phyloP scores from a whole-genome alignment of 169 alveolate genomes.

The Eimeria sp. region DNA sequence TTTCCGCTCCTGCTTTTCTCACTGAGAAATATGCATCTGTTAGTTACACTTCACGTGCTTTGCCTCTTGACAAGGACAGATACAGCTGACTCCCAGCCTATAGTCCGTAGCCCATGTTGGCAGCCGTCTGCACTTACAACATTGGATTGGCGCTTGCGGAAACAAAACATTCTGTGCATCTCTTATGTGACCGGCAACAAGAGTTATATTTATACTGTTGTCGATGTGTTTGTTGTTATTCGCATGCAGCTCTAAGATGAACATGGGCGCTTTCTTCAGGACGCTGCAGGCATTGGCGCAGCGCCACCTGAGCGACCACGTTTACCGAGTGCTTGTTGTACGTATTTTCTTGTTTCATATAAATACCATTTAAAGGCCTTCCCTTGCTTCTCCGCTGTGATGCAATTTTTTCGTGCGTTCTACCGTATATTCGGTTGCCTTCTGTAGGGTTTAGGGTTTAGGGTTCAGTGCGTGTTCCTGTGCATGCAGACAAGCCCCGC shows the following conservation, averaged over 20 bases:
- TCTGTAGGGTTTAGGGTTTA: too few relatives aligned
- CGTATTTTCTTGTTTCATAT: neutral
- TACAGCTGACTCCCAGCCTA: neutral
- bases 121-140: neutral
- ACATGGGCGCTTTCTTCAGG: slow-evolving; percentile 47
- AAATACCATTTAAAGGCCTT: neutral
- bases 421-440: neutral
- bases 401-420: neutral
- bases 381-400: neutral
- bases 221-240: neutral
- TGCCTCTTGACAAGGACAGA: neutral
- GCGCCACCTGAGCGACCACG: slow-evolving; percentile 72
- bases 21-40: neutral
- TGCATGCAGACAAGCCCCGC: slow-evolving; percentile 56
- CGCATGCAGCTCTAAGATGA: slow-evolving; percentile 23
- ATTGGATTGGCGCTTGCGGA: neutral
- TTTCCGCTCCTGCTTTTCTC: neutral
- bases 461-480: neutral
- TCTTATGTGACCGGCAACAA: neutral
- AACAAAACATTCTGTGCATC: neutral
- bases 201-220: too few relatives aligned
- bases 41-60: neutral
- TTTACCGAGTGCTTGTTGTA: slow-evolving; percentile 53
- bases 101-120: neutral
- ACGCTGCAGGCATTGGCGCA: slow-evolving; percentile 73